phyloP scores from a whole-genome alignment of 1,284 basidiomycete species.

The Marasmius tenuissimus region DNA sequence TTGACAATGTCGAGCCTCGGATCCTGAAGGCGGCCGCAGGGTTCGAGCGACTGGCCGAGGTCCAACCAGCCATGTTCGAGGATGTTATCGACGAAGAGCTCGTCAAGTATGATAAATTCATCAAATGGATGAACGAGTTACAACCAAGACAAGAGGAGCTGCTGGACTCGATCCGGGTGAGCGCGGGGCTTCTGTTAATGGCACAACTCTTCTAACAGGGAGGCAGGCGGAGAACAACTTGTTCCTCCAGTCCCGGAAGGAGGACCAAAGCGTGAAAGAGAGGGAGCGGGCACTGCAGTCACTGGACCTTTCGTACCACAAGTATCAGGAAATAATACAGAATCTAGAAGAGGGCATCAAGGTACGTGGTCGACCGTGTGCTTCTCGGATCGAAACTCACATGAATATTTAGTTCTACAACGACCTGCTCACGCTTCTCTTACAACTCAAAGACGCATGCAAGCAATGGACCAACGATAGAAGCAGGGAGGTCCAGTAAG shows the following conservation, averaged over 20 bases:
- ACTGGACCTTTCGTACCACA: conserved; percentile 87
- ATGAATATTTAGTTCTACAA: conserved; percentile 74
- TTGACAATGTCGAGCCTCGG: conserved; percentile 76
- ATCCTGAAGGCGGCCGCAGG: conserved; percentile 69
- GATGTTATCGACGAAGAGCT: conserved; percentile 79
- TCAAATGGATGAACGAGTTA: conserved; percentile 62
- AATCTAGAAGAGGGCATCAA: conserved; percentile 90
- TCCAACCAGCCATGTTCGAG: conserved; percentile 85
- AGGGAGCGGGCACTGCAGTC: conserved; percentile 85
- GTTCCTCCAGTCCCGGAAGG: conserved; percentile 79
- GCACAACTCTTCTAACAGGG: not conserved
- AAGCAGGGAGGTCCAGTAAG: conserved; percentile 61
- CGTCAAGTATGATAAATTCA: conserved; percentile 79
- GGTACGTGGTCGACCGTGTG: conserved; percentile 35
- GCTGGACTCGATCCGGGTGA: conserved; percentile 69
- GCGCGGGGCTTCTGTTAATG: conserved; percentile 16
- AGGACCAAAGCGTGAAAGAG: conserved; percentile 77
- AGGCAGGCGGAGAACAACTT: conserved; percentile 71
- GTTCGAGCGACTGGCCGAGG: conserved; percentile 67
- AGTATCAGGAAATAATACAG: conserved; percentile 83
- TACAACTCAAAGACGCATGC: conserved; percentile 75
- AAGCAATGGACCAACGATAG: conserved; percentile 73
- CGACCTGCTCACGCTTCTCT: conserved; percentile 68
- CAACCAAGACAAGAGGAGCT: conserved; percentile 64
- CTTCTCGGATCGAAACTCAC: not conserved